phyloP scores from a whole-genome alignment of 306 rosid genomes.

The Chamaecrista fasciculata region DNA sequence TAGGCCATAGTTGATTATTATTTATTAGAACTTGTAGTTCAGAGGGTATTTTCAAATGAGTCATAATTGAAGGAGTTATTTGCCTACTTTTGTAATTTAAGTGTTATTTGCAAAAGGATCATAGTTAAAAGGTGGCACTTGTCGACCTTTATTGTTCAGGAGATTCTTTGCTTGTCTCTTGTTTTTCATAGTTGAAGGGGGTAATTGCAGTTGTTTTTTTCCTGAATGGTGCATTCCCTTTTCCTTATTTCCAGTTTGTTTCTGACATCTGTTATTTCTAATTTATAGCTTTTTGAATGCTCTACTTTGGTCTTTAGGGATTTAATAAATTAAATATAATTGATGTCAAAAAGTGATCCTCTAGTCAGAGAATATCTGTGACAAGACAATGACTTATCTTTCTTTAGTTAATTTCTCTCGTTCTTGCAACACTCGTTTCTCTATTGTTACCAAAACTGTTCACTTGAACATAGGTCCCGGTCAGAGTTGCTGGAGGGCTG shows the following conservation, averaged over 20 bases:
- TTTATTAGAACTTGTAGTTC: too few relatives aligned
- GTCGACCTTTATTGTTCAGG: too few relatives aligned
- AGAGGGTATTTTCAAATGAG: too few relatives aligned
- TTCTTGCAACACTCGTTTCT: neutral
- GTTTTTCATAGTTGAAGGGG: too few relatives aligned
- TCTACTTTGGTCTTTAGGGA: neutral
- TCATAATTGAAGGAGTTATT: too few relatives aligned
- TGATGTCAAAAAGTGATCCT: neutral
- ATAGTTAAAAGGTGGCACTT: too few relatives aligned
- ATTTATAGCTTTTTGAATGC: neutral
- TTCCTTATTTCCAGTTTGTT: neutral
- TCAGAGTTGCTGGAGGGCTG: slow-evolving; percentile 93
- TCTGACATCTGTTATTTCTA: neutral
- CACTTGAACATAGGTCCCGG: slow-evolving; percentile 68
- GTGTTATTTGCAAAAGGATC: too few relatives aligned
- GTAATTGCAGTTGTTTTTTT: too few relatives aligned
- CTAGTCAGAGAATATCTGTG: slow-evolving; percentile 3
- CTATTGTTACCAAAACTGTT: slow-evolving; percentile 12
- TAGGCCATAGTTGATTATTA: too few relatives aligned
- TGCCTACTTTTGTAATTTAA: too few relatives aligned
- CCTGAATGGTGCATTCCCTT: too few relatives aligned
- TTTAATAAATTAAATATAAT: neutral
- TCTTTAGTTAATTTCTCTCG: neutral
- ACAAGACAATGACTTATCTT: neutral
- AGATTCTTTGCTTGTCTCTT: too few relatives aligned